Evolutionary conservation across 441 rosid genomes (phyloP).

Genomic region (Breynia disticha): DNA sequence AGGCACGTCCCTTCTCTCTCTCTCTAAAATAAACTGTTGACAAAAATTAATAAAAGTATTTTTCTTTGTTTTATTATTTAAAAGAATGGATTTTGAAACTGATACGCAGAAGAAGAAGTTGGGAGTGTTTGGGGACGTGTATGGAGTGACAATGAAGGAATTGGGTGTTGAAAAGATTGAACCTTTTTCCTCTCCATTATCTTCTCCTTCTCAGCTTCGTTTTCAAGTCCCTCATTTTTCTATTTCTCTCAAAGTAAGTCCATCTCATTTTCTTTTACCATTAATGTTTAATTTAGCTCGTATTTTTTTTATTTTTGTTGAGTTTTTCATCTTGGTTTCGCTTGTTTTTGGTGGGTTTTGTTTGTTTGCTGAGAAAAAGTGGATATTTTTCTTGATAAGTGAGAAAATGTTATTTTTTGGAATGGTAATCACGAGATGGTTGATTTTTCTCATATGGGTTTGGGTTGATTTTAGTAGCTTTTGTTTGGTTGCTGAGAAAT

Average conservation of each 20-base stretch:
- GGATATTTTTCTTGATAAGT: too few species aligned
- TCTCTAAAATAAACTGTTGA: too few species aligned
- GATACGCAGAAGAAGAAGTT: constrained; percentile 38
- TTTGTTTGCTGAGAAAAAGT: too few species aligned
- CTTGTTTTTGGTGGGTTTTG: not conserved
- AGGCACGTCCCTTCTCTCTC: not conserved
- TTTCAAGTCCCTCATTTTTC: constrained; percentile 53
- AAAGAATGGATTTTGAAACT: constrained; percentile 28
- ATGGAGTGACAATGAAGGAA: constrained; percentile 44
- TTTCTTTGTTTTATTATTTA: not conserved
- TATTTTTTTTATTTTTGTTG: not conserved
- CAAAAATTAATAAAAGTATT: not conserved
- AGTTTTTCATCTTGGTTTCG: not conserved
- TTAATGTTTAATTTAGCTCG: not conserved
- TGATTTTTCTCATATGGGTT: not conserved
- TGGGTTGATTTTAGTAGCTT: not conserved
- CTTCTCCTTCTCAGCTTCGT: constrained; percentile 40
- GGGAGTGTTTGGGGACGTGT: constrained; percentile 37
- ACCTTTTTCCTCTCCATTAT: constrained; percentile 20
- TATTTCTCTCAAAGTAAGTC: constrained; percentile 35
- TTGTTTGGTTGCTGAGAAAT: not conserved
- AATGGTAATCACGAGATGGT: too few species aligned
- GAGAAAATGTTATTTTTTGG: too few species aligned
- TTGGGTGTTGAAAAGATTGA: constrained; percentile 37
- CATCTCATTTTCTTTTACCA: not conserved